Conservation (phyloP, 495 filamentous ascomycete species). For the Xylaria nigripes region DNA sequence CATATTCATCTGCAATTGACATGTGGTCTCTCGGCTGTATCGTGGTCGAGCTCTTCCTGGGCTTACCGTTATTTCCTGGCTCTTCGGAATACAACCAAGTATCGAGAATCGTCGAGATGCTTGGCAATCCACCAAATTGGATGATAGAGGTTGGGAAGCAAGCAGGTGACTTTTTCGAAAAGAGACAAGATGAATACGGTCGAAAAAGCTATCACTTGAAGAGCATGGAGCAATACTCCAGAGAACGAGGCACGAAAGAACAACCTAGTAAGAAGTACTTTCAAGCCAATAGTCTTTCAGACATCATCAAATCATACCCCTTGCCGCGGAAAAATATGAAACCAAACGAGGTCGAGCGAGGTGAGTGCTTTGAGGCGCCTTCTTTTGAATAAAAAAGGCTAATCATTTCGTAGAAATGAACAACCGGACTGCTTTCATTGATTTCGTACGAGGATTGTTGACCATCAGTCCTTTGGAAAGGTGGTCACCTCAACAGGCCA, state of each 20-base stretch:
- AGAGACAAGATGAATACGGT: constrained; percentile 80
- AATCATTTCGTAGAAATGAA: constrained; percentile 70
- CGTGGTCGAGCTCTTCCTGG: constrained; percentile 95
- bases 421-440: constrained; percentile 96
- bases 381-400: background rate
- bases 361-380: constrained; percentile 42
- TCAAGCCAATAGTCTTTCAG: constrained; percentile 81
- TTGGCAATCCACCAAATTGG: constrained; percentile 93
- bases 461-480: constrained; percentile 94
- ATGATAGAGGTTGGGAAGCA: constrained; percentile 99
- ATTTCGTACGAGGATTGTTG: constrained; percentile 92
- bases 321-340: constrained; percentile 99
- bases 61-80: constrained; percentile 89
- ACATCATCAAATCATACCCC: constrained; percentile 93
- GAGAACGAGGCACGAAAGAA: constrained; percentile 92
- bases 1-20: constrained; percentile 97
- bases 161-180: constrained; percentile 95
- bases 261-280: constrained; percentile 99
- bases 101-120: constrained; percentile 94
- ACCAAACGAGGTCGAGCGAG: constrained; percentile 88
- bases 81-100: constrained; percentile 99
- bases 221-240: constrained; percentile 92
- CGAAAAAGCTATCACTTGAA: constrained; percentile 86
- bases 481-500: constrained; percentile 97
- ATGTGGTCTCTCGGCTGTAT: constrained; percentile 99